A percentile compares a stretch with the other conserved stretches of the same genome.
phyloP scores from a whole-genome alignment of 148 eudicot species.

The Beta vulgaris region DNA sequence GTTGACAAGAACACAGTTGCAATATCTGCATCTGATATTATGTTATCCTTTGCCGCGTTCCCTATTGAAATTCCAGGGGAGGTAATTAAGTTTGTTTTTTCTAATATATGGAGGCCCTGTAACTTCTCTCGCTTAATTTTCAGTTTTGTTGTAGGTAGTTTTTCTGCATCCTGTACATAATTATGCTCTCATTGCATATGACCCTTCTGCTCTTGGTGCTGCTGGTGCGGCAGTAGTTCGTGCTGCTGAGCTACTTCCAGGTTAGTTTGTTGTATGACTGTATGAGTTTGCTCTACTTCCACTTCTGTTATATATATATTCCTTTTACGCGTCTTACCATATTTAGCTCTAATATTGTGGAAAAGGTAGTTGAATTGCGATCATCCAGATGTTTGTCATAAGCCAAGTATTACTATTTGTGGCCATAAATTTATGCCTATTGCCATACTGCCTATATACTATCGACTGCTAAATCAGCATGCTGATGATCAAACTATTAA shows the following conservation, averaged over 20 bases:
- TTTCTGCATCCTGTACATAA: constrained; percentile 97
- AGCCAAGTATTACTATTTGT: background rate
- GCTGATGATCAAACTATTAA: background rate
- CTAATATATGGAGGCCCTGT: background rate
- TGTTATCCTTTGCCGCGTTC: constrained; percentile 94
- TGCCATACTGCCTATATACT: too few species aligned
- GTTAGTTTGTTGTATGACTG: constrained; percentile 31
- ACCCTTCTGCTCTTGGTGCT: constrained; percentile 84
- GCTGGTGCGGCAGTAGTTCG: constrained; percentile 76
- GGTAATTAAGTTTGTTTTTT: constrained; percentile 37
- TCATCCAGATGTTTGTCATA: background rate
- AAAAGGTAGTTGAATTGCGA: background rate
- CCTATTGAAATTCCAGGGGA: constrained; percentile 96
- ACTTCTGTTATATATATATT: background rate
- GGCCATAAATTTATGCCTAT: too few species aligned
- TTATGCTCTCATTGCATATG: constrained; percentile 89
- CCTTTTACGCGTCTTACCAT: background rate
- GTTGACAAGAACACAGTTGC: constrained; percentile 98
- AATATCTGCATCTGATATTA: constrained; percentile 77
- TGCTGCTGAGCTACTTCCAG: constrained; percentile 95
- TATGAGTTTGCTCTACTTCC: background rate
- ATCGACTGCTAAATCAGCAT: background rate
- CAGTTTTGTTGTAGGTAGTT: constrained; percentile 54
- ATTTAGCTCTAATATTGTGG: constrained; percentile 2
- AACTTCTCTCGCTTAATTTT: constrained; percentile 11